phyloP scores from a whole-genome alignment of 2,329 filamentous ascomycete genomes.

The Stemphylium lycopersici region DNA sequence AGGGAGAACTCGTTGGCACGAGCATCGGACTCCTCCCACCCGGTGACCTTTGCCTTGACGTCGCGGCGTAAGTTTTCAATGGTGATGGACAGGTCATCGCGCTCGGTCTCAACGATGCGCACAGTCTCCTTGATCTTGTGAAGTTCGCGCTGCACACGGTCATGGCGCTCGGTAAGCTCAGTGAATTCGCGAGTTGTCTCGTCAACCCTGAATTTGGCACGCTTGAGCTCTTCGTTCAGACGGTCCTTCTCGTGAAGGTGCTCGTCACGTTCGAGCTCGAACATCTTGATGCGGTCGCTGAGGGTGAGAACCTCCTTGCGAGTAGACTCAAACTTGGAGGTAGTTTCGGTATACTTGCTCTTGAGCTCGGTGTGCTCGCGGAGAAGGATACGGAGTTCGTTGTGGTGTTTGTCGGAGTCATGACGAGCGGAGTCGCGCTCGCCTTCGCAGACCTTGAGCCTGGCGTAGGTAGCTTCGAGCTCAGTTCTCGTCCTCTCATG shows the following conservation, averaged over 20 bases:
- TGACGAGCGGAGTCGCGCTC: slow-evolving; percentile 27
- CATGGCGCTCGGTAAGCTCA: slow-evolving; percentile 31
- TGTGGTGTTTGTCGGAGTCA: slow-evolving; percentile 31
- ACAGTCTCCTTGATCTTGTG: slow-evolving; percentile 31
- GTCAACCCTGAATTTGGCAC: slow-evolving; percentile 24
- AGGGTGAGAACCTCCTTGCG: slow-evolving; percentile 30
- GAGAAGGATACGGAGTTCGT: slow-evolving; percentile 25
- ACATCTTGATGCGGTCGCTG: slow-evolving; percentile 30
- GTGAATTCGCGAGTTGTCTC: slow-evolving; percentile 28
- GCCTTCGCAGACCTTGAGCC: slow-evolving; percentile 25
- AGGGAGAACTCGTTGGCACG: slow-evolving; percentile 25
- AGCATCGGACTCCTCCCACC: slow-evolving; percentile 31
- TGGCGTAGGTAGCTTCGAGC: slow-evolving; percentile 23
- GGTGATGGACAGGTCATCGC: slow-evolving; percentile 27
- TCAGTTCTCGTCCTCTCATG: slow-evolving; percentile 27
- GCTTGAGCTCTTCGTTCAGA: slow-evolving; percentile 32
- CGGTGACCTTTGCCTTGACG: slow-evolving; percentile 23
- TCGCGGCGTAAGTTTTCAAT: slow-evolving; percentile 32
- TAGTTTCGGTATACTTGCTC: slow-evolving; percentile 27
- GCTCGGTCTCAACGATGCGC: slow-evolving; percentile 25
- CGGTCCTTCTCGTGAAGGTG: slow-evolving; percentile 33
- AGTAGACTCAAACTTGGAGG: slow-evolving; percentile 27
- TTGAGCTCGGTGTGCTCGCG: slow-evolving; percentile 34
- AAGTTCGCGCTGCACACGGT: slow-evolving; percentile 29
- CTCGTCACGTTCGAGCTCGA: slow-evolving; percentile 31